Percentiles rank a stretch among this genome's conserved stretches.
These are phyloP conservation scores for Erythrobasidium hasegawianum DNA, from an alignment of 1,284 basidiomycete species.

Conservation along the genomic window DNA sequence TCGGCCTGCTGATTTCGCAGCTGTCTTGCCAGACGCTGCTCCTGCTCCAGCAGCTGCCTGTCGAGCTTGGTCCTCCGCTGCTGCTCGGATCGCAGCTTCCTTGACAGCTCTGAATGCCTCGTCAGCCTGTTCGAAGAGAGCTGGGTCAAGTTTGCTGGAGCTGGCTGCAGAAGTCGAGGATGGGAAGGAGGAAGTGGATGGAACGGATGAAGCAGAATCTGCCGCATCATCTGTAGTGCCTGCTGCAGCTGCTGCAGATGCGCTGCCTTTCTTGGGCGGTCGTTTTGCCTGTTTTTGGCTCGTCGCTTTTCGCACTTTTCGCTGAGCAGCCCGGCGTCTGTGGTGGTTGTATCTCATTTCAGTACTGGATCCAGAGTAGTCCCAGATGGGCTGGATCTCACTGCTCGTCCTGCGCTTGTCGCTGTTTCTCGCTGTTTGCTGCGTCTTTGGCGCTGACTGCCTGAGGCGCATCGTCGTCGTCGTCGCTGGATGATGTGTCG, in stretches of 20 bases:
- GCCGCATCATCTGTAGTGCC: neutral
- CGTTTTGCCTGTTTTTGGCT: neutral
- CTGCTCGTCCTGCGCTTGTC: conserved; percentile 4
- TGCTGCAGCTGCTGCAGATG: neutral
- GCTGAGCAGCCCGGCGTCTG: conserved; percentile 3
- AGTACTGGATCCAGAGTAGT: neutral
- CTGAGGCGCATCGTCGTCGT: conserved; percentile 29
- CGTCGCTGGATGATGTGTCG: neutral
- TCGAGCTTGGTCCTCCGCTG: neutral
- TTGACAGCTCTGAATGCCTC: conserved; percentile 19
- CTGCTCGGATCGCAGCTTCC: conserved; percentile 1
- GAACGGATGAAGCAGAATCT: neutral
- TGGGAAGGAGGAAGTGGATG: neutral
- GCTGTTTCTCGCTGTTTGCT: conserved; percentile 13
- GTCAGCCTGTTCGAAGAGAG: conserved; percentile 31
- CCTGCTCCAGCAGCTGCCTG: neutral
- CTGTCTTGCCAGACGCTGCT: neutral
- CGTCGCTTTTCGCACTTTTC: conserved; percentile 18
- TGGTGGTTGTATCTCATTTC: neutral
- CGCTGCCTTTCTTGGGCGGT: neutral
- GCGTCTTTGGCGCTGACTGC: conserved; percentile 13
- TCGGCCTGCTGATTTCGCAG: neutral
- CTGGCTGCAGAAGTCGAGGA: neutral
- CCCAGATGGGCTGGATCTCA: conserved; percentile 1
- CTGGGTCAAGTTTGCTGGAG: conserved; percentile 15